Conservation (phyloP, 1,284 basidiomycete genomes). For the Ustilago bromivora region DNA sequence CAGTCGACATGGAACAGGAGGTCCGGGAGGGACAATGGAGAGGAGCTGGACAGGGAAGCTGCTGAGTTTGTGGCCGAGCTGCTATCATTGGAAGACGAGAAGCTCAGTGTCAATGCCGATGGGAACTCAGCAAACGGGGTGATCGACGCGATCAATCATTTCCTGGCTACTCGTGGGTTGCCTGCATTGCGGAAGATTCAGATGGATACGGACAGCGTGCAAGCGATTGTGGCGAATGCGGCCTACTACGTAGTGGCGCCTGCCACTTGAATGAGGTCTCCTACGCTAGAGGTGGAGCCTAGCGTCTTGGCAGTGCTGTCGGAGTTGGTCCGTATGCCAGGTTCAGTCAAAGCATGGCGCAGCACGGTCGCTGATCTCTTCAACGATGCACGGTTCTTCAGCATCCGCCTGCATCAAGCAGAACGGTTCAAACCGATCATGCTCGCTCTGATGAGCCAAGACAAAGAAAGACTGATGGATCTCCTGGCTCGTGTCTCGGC, state of each 20-base stretch:
- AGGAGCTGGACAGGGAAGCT: constrained; percentile 38
- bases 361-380: constrained; percentile 83
- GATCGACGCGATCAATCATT: constrained; percentile 76
- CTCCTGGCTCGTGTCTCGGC: constrained; percentile 73
- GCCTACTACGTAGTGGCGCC: constrained; percentile 88
- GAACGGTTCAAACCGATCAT: constrained; percentile 83
- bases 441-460: constrained; percentile 82
- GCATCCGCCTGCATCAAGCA: constrained; percentile 75
- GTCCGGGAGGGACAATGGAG: constrained; percentile 74
- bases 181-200: constrained; percentile 84
- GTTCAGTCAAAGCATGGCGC: constrained; percentile 87
- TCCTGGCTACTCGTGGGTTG: constrained; percentile 79
- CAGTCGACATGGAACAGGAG: constrained; percentile 83
- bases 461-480: constrained; percentile 87
- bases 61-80: constrained; percentile 32
- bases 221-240: constrained; percentile 82
- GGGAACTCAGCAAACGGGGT: constrained; percentile 13
- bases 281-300: constrained; percentile 70
- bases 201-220: constrained; percentile 85
- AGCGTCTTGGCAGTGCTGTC: constrained; percentile 75
- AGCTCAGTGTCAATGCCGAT: constrained; percentile 1
- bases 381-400: constrained; percentile 88
- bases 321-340: constrained; percentile 83
- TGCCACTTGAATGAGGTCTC: constrained; percentile 75
- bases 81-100: constrained; percentile 16